phyloP scores from a whole-genome alignment of 2,329 filamentous ascomycete species.

The Monilinia fructigena region DNA sequence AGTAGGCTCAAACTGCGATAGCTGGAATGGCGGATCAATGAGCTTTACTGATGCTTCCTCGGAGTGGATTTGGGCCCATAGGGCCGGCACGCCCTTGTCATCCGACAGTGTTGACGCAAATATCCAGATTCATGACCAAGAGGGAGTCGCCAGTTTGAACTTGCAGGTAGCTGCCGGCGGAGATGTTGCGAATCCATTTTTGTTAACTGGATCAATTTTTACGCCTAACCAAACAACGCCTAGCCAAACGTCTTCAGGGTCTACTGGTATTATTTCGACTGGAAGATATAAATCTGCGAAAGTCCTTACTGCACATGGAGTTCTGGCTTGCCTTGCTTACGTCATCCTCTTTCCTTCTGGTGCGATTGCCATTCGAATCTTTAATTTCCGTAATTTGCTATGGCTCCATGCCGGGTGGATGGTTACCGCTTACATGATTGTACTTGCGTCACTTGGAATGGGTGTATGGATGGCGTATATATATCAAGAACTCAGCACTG shows the following conservation, averaged over 20 bases:
- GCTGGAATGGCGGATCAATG: slow-evolving; percentile 53
- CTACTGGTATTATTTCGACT: slow-evolving; percentile 1
- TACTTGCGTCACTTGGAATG: slow-evolving; percentile 59
- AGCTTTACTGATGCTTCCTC: slow-evolving; percentile 46
- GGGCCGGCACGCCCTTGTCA: slow-evolving; percentile 48
- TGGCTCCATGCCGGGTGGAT: slow-evolving; percentile 57
- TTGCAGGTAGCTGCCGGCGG: slow-evolving; percentile 52
- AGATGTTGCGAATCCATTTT: slow-evolving; percentile 37
- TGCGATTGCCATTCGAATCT: slow-evolving; percentile 58
- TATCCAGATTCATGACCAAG: slow-evolving; percentile 48
- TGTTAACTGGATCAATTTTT: slow-evolving; percentile 12
- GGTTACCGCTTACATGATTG: slow-evolving; percentile 52
- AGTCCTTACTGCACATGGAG: slow-evolving; percentile 48
- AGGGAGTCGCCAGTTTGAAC: slow-evolving; percentile 47
- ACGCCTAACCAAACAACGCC: no score
- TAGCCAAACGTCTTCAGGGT: slow-evolving; percentile 7
- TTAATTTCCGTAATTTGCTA: slow-evolving; percentile 48
- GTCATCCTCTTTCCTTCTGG: slow-evolving; percentile 59
- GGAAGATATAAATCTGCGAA: slow-evolving; percentile 5
- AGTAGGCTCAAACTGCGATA: slow-evolving; percentile 51
- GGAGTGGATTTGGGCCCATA: slow-evolving; percentile 52
- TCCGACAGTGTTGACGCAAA: slow-evolving; percentile 46
- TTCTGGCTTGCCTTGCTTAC: slow-evolving; percentile 59
- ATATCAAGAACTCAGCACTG: slow-evolving; percentile 20
- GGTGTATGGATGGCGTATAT: slow-evolving; percentile 48